These are phyloP conservation scores for Thecamonas trahens DNA, from an alignment of 78 protist species.

Conservation along the genomic window DNA sequence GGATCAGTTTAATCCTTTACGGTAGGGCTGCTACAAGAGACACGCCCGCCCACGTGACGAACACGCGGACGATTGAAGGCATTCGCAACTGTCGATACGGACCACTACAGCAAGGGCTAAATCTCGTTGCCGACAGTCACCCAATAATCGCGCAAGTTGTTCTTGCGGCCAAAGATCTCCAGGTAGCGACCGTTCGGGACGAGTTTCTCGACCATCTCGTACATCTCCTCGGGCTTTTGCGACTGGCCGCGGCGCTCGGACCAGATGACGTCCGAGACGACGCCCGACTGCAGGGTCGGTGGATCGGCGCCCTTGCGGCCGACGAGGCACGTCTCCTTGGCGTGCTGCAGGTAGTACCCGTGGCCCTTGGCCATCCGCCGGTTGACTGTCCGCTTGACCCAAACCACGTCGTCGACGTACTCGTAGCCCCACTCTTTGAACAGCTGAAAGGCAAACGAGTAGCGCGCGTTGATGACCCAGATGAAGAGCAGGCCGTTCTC, in stretches of 20 bases:
- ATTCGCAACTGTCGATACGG: too few species aligned
- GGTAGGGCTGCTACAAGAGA: too few species aligned
- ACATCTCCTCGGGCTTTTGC: slow-evolving; percentile 64
- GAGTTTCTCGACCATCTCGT: slow-evolving; percentile 38
- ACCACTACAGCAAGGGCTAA: too few species aligned
- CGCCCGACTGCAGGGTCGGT: not conserved
- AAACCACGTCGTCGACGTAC: slow-evolving; percentile 47
- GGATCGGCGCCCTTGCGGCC: slow-evolving; percentile 44
- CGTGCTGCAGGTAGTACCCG: slow-evolving; percentile 69
- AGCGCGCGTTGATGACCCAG: slow-evolving; percentile 64
- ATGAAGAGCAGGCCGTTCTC: slow-evolving; percentile 51
- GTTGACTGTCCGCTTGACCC: slow-evolving; percentile 60
- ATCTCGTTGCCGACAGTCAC: slow-evolving; percentile 60
- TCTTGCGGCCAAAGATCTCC: slow-evolving; percentile 55
- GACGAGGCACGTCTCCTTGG: slow-evolving; percentile 63
- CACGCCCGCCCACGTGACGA: too few species aligned
- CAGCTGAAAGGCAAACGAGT: slow-evolving; percentile 20
- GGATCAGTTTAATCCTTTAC: too few species aligned
- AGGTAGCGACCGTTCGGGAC: slow-evolving; percentile 58
- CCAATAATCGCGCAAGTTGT: slow-evolving; percentile 62
- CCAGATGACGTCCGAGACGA: slow-evolving; percentile 35
- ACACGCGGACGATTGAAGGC: too few species aligned
- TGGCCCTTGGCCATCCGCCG: slow-evolving; percentile 54
- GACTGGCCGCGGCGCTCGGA: slow-evolving; percentile 44
- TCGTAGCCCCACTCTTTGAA: slow-evolving; percentile 56